Evolutionary conservation across 345 rosid species (phyloP), one percentile per base, ranked within the genome.

Genomic region (Gossypium longicalyx): DNA sequence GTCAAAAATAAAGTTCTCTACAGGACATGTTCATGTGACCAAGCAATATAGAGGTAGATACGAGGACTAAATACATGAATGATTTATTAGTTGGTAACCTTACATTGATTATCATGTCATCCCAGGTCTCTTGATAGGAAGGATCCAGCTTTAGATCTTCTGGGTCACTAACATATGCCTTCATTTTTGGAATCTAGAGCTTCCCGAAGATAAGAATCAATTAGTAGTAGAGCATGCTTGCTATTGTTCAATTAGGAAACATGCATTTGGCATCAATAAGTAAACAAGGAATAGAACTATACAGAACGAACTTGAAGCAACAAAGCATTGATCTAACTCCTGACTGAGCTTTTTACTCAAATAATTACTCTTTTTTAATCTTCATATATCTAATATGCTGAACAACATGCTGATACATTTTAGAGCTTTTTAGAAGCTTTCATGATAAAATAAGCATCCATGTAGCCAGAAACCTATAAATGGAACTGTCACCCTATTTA

Each of bases 101-200:
- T 83, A 94, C 98, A 81, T 86, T 85, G 83, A 94, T 87, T 74
- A 94, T 92, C 98, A 94, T 94, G 83, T 91, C 98, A 85, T 94
- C 98, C 98, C 98, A 94, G 19, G 89, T 90, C 85, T 94, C 98
- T 79, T 90, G 97, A 84, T 89, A 92, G 60, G 86, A 85, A 77
- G 97, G 93, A 85, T 94, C 97, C 81, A 83, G 88, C 93, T 89
- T 89, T 71, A 94, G 87, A 83, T 94, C 98, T 81, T 94, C 98
- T 9, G 97, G 89, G 84, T 94, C 98, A 67, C 87, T 85, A 85
- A 92, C 82, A 92, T 94, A 94, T 3, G 97, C 97, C 98, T 94
- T 92, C 97, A 94, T 91, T 84, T 94, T 94, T 82, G 95, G 97
- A 86, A 94, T 91, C 98, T 94, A 94, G 91, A 89, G 90, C 97